Evolutionary conservation across 495 filamentous ascomycete genomes (phyloP).

Genomic region (Penicilliopsis zonata): DNA sequence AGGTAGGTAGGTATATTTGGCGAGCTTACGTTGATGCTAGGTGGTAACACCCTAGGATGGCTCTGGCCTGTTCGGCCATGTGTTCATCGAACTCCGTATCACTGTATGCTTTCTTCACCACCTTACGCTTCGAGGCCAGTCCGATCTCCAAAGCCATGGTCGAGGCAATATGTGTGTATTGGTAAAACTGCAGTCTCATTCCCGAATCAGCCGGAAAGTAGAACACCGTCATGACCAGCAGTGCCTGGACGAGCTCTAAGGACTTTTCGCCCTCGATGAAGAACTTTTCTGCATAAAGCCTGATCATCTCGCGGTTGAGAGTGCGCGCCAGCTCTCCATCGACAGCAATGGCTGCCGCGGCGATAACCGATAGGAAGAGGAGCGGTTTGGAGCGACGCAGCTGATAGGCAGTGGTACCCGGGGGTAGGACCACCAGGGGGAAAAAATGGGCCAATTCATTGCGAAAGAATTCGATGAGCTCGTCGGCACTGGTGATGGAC

Average conservation of each 20-base stretch:
- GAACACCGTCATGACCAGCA: conserved; percentile 35
- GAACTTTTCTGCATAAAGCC: conserved; percentile 33
- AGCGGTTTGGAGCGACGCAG: conserved; percentile 32
- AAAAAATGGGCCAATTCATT: conserved; percentile 29
- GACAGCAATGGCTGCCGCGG: conserved; percentile 30
- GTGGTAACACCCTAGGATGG: conserved; percentile 36
- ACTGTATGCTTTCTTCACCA: conserved; percentile 9
- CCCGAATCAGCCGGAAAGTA: conserved; percentile 37
- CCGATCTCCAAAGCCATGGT: conserved; percentile 44
- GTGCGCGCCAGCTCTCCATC: conserved; percentile 28
- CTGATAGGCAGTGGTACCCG: conserved; percentile 23
- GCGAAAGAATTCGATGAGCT: conserved; percentile 31
- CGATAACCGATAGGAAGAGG: conserved; percentile 38
- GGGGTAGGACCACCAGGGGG: conserved; percentile 28
- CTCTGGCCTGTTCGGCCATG: conserved; percentile 30
- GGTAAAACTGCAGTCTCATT: conserved; percentile 37
- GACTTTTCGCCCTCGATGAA: conserved; percentile 40
- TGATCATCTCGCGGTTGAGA: conserved; percentile 35
- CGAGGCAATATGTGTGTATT: conserved; percentile 42
- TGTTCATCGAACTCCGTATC: conserved; percentile 17
- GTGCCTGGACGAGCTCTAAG: conserved; percentile 39
- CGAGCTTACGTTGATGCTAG: conserved; percentile 27
- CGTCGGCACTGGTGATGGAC: conserved; percentile 28
- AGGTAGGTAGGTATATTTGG: too few relatives aligned
- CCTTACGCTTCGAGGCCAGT: conserved; percentile 22